A percentile compares a stretch with the other conserved stretches of the same genome.
Conservation (phyloP, 2,329 filamentous ascomycete species). For the Anisogramma anomala region DNA sequence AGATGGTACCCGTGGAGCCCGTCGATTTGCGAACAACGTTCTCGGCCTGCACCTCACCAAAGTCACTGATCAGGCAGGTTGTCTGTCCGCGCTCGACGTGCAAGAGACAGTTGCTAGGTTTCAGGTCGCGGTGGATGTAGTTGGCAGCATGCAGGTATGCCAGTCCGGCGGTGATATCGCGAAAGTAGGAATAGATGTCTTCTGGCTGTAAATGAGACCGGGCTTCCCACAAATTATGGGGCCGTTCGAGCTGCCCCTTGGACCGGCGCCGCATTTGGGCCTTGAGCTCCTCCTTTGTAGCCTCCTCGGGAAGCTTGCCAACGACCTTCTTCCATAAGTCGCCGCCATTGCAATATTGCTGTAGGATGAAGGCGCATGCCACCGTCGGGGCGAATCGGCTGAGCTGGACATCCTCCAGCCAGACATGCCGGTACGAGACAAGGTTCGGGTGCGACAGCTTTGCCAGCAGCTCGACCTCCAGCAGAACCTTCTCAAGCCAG, state of each 20-base stretch:
- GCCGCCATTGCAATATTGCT: constrained; percentile 93
- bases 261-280: constrained; percentile 75
- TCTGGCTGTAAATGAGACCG: constrained; percentile 55
- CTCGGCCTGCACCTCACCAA: constrained; percentile 87
- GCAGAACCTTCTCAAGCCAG: constrained; percentile 87
- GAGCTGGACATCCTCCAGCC: constrained; percentile 81
- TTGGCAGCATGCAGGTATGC: constrained; percentile 82
- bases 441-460: constrained; percentile 88
- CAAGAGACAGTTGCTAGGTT: constrained; percentile 88
- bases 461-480: constrained; percentile 87
- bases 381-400: constrained; percentile 83
- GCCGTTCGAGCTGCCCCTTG: constrained; percentile 59
- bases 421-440: constrained; percentile 93
- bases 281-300: constrained; percentile 76
- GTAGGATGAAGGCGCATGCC: constrained; percentile 89
- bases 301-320: constrained; percentile 49
- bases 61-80: constrained; percentile 86
- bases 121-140: constrained; percentile 92
- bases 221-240: constrained; percentile 32
- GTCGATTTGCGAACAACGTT: constrained; percentile 76
- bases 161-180: constrained; percentile 84
- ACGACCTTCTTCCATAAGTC: constrained; percentile 82
- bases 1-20: constrained; percentile 89
- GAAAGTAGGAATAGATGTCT: constrained; percentile 94
- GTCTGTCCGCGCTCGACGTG: constrained; percentile 58